Percentiles rank a stretch among this genome's conserved stretches.
Conservation (phyloP, 2,329 filamentous ascomycete species). For the Paecilomyces dactylethromorphus region DNA sequence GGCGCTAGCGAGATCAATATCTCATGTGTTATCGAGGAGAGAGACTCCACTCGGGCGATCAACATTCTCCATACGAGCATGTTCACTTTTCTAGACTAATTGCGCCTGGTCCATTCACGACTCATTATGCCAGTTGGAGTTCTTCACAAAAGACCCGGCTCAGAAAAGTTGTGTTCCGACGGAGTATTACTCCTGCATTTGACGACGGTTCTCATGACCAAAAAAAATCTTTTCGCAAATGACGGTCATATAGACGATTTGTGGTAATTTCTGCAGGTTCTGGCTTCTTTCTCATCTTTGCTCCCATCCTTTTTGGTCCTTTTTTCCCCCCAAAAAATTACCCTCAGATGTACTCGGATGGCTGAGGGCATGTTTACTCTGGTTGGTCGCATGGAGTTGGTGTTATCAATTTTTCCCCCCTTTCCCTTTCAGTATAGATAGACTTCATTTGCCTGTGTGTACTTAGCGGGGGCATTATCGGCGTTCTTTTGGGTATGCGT, state of each 20-base stretch:
- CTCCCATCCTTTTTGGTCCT: too few species aligned
- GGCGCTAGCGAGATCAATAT: slow-evolving; percentile 99
- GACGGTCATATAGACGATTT: not conserved
- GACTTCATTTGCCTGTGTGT: not conserved
- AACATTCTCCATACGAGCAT: slow-evolving; percentile 95
- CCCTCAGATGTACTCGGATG: not conserved
- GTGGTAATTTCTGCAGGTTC: not conserved
- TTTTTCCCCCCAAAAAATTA: not conserved
- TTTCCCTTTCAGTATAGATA: not conserved
- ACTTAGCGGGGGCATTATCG: not conserved
- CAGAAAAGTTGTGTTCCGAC: not conserved
- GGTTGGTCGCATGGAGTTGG: not conserved
- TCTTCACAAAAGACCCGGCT: not conserved
- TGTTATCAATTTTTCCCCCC: not conserved
- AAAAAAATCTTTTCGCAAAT: not conserved
- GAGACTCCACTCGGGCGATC: slow-evolving; percentile 85
- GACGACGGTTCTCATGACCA: not conserved
- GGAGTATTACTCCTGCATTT: not conserved
- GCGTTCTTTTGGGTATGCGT: not conserved
- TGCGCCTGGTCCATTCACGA: not conserved
- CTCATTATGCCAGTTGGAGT: not conserved
- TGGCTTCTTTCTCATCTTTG: not conserved
- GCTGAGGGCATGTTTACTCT: not conserved
- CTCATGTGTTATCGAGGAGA: slow-evolving; percentile 89
- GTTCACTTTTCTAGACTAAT: slow-evolving; percentile 84